Percentiles rank a stretch among this genome's conserved stretches.
Evolutionary conservation across 768 basidiomycete genomes (phyloP).

Genomic region (Pleurotus tuoliensis): DNA sequence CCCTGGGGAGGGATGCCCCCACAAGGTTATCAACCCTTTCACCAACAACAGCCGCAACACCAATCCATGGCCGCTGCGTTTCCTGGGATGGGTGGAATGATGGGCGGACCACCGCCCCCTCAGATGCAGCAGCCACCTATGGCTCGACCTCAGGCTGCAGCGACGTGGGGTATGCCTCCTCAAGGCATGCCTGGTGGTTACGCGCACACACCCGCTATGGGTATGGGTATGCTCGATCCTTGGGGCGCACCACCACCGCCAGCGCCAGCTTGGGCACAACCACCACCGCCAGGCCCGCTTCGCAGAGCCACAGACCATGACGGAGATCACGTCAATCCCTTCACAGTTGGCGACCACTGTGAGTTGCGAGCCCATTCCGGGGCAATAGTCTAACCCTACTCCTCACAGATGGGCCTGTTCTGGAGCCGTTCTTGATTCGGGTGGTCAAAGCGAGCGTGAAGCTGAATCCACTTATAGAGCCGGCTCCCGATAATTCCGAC

Average conservation of each 20-base stretch:
- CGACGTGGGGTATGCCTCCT: background rate
- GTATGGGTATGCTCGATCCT: background rate
- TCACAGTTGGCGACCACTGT: constrained; percentile 30
- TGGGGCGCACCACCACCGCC: constrained; percentile 3
- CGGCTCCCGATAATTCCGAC: constrained; percentile 36
- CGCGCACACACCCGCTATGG: constrained; percentile 3
- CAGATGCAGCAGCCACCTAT: constrained; percentile 4
- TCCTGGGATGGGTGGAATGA: constrained; percentile 3
- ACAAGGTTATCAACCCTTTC: constrained; percentile 11
- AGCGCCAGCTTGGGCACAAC: constrained; percentile 5
- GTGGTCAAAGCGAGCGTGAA: constrained; percentile 42
- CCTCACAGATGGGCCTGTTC: constrained; percentile 61
- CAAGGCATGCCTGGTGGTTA: constrained; percentile 4
- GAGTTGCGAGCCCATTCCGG: constrained; percentile 12
- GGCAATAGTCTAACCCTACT: background rate
- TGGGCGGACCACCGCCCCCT: background rate
- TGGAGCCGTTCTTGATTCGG: constrained; percentile 54
- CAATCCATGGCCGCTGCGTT: constrained; percentile 4
- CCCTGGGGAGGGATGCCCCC: constrained; percentile 12
- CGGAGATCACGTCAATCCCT: constrained; percentile 23
- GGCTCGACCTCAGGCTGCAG: constrained; percentile 4
- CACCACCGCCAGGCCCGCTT: constrained; percentile 7
- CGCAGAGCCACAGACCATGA: constrained; percentile 14
- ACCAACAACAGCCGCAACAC: constrained; percentile 5
- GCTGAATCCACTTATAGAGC: constrained; percentile 61